Evolutionary conservation across 2,329 filamentous ascomycete genomes (phyloP), one percentile per base, ranked within the genome.

Genomic region (Helicocarpus griseus): DNA sequence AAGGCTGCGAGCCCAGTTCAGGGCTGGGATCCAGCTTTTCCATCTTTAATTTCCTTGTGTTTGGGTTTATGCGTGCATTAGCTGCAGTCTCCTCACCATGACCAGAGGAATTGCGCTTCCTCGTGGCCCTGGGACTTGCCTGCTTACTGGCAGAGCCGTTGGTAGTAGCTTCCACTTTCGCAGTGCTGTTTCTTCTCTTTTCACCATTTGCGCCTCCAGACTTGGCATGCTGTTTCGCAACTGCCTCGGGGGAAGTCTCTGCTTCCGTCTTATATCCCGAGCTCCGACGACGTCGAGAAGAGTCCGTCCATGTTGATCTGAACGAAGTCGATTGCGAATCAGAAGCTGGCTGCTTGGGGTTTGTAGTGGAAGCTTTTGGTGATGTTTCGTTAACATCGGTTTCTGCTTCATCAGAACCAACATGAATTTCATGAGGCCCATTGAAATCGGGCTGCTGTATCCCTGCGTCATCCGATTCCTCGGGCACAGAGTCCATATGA

Each of bases 371-470:
- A 4, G 40, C 19, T 44, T 44, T 51, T 17, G 39, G 38, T 40
- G 28, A 17, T 6, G 24, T 7, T 4, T 36, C 39, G 6, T 41
- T 35, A 8, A 4, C 38, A 21, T 26, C n/a, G 17, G 14, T 21
- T 13, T 49, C 38, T 22, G 14, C 17, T 11, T 31, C 48, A 40
- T 39, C 24, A 17, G 46, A 48, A 17, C 33, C 35, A 48, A 48
- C 13, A 48, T 38, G 29, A 2, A 46, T 50, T 6, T 50, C 48
- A 44, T 31, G 36, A 7, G 48, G 19, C 22, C 21, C n/a, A 19
- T 41, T 41, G 22, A 43, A 43, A 22, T 50, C 48, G 40, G 49
- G 47, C 44, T 35, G 50, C 38, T 21, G 50, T 29, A 47, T 53
- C 35, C 17, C 47, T 45, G 29, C 44, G 36, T 26, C 48, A 29